phyloP scores from a whole-genome alignment of 192 early-diverging fungal genomes.

The Lobosporangium transversale region DNA sequence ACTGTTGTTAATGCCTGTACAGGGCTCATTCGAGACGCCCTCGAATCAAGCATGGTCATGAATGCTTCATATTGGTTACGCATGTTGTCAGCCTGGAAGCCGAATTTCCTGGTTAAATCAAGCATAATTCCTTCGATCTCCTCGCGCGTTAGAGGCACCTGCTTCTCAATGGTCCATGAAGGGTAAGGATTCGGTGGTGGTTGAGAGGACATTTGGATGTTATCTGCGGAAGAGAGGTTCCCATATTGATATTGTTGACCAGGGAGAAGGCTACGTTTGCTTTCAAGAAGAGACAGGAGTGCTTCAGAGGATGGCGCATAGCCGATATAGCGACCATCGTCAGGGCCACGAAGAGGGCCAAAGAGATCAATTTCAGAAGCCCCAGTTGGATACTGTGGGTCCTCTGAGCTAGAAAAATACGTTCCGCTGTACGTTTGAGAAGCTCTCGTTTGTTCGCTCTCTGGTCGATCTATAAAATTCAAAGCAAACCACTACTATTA shows the following conservation, averaged over 20 bases:
- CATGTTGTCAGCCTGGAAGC: constrained; percentile 82
- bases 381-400: constrained; percentile 18
- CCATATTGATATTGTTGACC: constrained; percentile 43
- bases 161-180: constrained; percentile 68
- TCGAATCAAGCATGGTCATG: constrained; percentile 83
- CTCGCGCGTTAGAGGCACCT: constrained; percentile 71
- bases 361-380: constrained; percentile 47
- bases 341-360: constrained; percentile 57
- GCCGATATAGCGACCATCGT: constrained; percentile 74
- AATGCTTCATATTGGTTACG: constrained; percentile 80
- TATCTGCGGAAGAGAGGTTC: neutral
- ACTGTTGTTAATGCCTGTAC: constrained; percentile 75
- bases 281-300: constrained; percentile 72
- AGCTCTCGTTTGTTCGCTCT: too few species aligned
- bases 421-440: constrained; percentile 44
- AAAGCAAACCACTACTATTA: too few species aligned
- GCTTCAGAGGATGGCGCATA: constrained; percentile 78
- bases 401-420: constrained; percentile 28
- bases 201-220: constrained; percentile 8
- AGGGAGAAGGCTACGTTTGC: constrained; percentile 51
- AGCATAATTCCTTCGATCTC: constrained; percentile 77
- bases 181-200: constrained; percentile 49
- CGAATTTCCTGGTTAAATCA: constrained; percentile 73
- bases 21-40: constrained; percentile 78
- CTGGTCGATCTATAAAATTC: too few species aligned